phyloP scores from a whole-genome alignment of 768 basidiomycete genomes.

The Trametes cubensis region DNA sequence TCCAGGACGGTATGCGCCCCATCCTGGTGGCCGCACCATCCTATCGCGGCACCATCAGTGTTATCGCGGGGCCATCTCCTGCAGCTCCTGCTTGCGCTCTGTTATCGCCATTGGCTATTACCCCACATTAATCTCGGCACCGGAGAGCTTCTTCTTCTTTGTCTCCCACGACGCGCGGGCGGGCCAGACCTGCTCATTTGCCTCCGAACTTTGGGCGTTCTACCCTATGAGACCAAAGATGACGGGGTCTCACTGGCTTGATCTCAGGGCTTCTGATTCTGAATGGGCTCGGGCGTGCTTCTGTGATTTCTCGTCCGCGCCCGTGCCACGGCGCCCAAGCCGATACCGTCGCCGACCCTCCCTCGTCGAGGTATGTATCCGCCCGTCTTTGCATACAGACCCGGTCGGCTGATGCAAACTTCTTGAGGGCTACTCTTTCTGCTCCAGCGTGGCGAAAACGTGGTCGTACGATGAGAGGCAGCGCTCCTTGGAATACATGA shows the following conservation, averaged over 20 bases:
- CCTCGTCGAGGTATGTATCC: neutral
- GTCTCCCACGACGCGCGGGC: conserved; percentile 8
- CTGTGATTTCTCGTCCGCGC: conserved; percentile 11
- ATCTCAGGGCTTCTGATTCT: conserved; percentile 14
- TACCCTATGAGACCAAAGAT: conserved; percentile 5
- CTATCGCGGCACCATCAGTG: conserved; percentile 21
- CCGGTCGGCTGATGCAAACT: neutral
- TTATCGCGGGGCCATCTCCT: conserved; percentile 17
- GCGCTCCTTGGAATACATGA: neutral
- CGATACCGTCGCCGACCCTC: neutral
- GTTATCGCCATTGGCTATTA: conserved; percentile 21
- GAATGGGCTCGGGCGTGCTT: conserved; percentile 2
- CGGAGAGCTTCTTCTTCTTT: conserved; percentile 10
- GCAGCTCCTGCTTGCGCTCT: conserved; percentile 1
- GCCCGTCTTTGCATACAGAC: neutral
- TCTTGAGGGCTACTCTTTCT: too few species aligned
- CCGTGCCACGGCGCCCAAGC: conserved; percentile 1
- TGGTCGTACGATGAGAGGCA: conserved; percentile 3
- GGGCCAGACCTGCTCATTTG: conserved; percentile 9
- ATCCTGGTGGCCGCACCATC: conserved; percentile 2
- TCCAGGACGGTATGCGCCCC: conserved; percentile 4
- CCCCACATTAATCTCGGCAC: conserved; percentile 22
- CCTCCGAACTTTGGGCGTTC: conserved; percentile 2
- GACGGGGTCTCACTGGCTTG: conserved; percentile 10
- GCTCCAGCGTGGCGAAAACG: neutral